Conservation (phyloP, 192 early-diverging fungal species). For the Gonapodya prolifera region DNA sequence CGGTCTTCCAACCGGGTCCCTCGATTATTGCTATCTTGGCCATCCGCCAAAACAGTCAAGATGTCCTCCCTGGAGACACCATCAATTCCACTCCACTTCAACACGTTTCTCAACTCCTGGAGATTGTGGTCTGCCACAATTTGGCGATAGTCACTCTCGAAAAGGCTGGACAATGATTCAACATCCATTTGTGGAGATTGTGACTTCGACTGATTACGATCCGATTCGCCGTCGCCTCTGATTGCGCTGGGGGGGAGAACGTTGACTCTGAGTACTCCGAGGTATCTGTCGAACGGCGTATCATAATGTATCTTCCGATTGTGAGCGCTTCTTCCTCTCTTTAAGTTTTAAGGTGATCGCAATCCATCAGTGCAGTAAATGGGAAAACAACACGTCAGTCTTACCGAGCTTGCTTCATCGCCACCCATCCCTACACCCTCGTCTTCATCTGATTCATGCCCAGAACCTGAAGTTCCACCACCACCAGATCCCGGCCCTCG, state of each 20-base stretch:
- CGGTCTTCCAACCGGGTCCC: neutral
- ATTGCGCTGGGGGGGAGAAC: neutral
- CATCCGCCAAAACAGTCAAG: neutral
- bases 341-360: too few species aligned
- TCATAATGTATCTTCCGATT: neutral
- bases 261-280: neutral
- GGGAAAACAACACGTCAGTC: neutral
- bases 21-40: neutral
- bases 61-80: neutral
- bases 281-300: neutral
- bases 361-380: neutral
- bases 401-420: neutral
- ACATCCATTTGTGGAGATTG: neutral
- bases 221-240: too few species aligned
- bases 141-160: neutral
- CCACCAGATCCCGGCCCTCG: neutral
- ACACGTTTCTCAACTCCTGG: neutral
- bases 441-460: neutral
- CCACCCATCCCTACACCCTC: neutral
- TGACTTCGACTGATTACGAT: neutral
- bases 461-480: neutral
- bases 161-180: neutral
- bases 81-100: neutral
- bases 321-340: neutral
- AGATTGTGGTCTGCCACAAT: neutral